These are phyloP conservation scores for Colletotrichum cuscutae DNA, from an alignment of 2,329 filamentous ascomycete genomes.

Conservation along the genomic window DNA sequence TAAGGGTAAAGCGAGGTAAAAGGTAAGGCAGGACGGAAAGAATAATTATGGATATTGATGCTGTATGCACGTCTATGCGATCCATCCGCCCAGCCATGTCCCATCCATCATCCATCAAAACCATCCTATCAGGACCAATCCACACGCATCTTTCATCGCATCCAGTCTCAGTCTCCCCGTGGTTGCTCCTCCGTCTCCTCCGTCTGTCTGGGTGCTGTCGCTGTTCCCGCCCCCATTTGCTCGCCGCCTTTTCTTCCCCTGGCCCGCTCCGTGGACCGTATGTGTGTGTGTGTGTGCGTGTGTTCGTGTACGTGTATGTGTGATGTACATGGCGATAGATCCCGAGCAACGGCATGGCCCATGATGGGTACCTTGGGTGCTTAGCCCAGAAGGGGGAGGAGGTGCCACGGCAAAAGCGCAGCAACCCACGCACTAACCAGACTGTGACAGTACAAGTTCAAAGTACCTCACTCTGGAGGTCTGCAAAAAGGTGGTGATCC, in stretches of 20 bases:
- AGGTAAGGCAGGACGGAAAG: constrained; percentile 13
- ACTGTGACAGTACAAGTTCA: too few relatives aligned
- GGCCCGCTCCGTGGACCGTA: not conserved
- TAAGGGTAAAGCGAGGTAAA: not conserved
- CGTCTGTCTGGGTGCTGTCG: not conserved
- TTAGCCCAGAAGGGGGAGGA: not conserved
- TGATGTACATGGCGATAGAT: not conserved
- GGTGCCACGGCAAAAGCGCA: constrained; percentile 25
- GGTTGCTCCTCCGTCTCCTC: constrained; percentile 5
- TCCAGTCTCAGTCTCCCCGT: not conserved
- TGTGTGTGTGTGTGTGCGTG: not conserved
- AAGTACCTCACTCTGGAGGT: not conserved
- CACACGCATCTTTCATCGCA: not conserved
- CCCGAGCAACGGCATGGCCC: not conserved
- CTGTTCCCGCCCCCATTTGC: not conserved
- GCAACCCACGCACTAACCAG: not conserved
- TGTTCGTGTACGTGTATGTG: not conserved
- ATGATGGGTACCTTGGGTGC: not conserved
- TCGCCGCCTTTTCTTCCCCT: not conserved
- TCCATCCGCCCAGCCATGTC: constrained; percentile 11
- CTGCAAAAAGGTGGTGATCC: constrained; percentile 4
- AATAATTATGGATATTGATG: constrained; percentile 26
- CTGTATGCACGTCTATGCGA: constrained; percentile 15
- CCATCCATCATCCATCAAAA: not conserved
- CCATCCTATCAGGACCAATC: constrained; percentile 16